Evolutionary conservation across 2,329 filamentous ascomycete species (phyloP), one percentile per base, ranked within the genome.

Genomic region (Dothistroma septosporum): DNA sequence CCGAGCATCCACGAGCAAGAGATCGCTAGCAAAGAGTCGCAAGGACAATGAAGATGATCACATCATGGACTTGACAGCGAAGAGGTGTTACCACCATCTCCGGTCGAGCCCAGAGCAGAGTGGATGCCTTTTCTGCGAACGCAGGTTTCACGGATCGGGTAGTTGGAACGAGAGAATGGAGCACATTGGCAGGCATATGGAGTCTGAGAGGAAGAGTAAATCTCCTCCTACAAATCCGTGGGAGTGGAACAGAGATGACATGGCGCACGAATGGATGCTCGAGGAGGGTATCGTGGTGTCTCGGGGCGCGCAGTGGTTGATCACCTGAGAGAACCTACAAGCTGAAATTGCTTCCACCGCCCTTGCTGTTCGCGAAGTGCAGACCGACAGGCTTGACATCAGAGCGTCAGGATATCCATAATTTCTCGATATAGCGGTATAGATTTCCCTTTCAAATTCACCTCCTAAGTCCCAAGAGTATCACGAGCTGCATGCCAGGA

Each of bases 111-210:
- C 92, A 0, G 74, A 72, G 0, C 75, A 78, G 44, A 87, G 87
- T 73, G 62, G 64, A 2, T 92, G 91, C 69, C 82, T 87, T 0
- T 84, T 83, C 63, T 97, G 92, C 73, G 69, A 64, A 1, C 83
- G 82, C 54, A 72, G 73, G 0, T 96, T 95, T 70, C 73, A 78
- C 6, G 90, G 88, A 0, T 62, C 72, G 0, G 82, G 79, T 6
- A 85, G 85, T 11, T 96, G 92, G 92, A 89, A 94, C 61, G 82
- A 87, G 60, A 82, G 90, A 24, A 91, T 96, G 86, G 92, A 97
- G 74, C 92, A 97, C 75, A 85, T 96, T 2, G 91, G 90, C 0
- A 82, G 85, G 61, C 92, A 97, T 73, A 81, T 93, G 50, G 91
- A 94, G 75, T 87, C 87, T 65, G 72, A 73, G 65, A 75, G 54